phyloP scores from a whole-genome alignment of 352 stramenopile species.

The Phytophthora podocarpi region DNA sequence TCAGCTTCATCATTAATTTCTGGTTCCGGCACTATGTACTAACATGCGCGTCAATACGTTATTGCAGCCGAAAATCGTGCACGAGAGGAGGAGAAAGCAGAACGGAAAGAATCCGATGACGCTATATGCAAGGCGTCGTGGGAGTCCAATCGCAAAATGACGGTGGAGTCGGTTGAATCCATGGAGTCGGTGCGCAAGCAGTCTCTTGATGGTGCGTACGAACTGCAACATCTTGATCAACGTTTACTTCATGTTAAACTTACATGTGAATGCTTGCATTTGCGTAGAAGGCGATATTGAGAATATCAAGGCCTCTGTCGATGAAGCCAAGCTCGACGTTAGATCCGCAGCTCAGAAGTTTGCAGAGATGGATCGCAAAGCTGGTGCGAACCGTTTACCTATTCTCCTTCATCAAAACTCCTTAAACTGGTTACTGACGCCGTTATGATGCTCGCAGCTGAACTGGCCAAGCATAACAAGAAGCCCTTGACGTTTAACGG shows the following conservation, averaged over 20 bases:
- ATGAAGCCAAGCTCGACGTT: slow-evolving; percentile 53
- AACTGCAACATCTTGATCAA: neutral
- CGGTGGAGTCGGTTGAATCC: slow-evolving; percentile 45
- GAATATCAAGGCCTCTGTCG: slow-evolving; percentile 63
- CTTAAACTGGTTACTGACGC: neutral
- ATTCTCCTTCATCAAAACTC: neutral
- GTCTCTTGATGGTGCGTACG: slow-evolving; percentile 39
- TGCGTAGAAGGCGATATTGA: slow-evolving; percentile 53
- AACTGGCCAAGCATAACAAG: slow-evolving; percentile 43
- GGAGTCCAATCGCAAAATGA: slow-evolving; percentile 40
- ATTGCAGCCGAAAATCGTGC: slow-evolving; percentile 36
- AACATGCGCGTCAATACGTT: neutral
- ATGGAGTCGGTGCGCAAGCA: slow-evolving; percentile 40
- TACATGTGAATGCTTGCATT: neutral
- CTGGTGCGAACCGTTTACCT: slow-evolving; percentile 35
- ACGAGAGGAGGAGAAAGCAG: slow-evolving; percentile 32
- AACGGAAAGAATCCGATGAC: slow-evolving; percentile 43
- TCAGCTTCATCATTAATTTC: neutral
- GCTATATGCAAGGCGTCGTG: slow-evolving; percentile 39
- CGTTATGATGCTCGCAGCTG: slow-evolving; percentile 21
- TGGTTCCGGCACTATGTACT: neutral
- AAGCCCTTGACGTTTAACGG: slow-evolving; percentile 49
- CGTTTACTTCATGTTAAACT: neutral
- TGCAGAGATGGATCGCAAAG: slow-evolving; percentile 67
- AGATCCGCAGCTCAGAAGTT: slow-evolving; percentile 65